Conservation (phyloP, 371 early-diverging fungal genomes). For the Lichtheimia ramosa region DNA sequence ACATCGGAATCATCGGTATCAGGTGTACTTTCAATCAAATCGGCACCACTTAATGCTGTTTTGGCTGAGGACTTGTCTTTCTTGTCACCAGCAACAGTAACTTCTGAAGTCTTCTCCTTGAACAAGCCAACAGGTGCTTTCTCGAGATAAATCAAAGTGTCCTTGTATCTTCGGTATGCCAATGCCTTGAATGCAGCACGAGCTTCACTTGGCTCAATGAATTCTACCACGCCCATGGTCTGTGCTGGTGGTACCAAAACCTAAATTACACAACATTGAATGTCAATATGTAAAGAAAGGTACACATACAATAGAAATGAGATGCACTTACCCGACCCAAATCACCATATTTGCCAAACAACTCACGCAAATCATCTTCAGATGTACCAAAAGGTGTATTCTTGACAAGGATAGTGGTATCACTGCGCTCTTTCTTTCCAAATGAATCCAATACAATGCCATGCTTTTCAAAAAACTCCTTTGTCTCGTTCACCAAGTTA, state of each 20-base stretch:
- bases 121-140: conserved; percentile 90
- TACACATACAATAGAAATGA: neutral
- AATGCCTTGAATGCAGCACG: conserved; percentile 85
- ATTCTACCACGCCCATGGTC: conserved; percentile 95
- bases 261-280: conserved; percentile 20
- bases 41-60: conserved; percentile 40
- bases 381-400: conserved; percentile 86
- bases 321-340: conserved; percentile 73
- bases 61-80: conserved; percentile 22
- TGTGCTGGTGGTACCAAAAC: conserved; percentile 89
- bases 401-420: conserved; percentile 91
- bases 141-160: conserved; percentile 89
- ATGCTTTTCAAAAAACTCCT: conserved; percentile 83
- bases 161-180: conserved; percentile 90
- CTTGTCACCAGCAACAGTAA: neutral
- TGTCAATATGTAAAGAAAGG: conserved; percentile 7
- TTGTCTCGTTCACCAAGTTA: conserved; percentile 91
- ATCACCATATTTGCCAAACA: conserved; percentile 86
- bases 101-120: conserved; percentile 34
- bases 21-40: conserved; percentile 39
- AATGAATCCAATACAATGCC: conserved; percentile 83
- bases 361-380: conserved; percentile 74
- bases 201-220: conserved; percentile 86
- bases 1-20: conserved; percentile 51
- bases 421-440: conserved; percentile 75